phyloP scores from a whole-genome alignment of 2,329 filamentous ascomycete genomes.

The Ceratocystis papillata region DNA sequence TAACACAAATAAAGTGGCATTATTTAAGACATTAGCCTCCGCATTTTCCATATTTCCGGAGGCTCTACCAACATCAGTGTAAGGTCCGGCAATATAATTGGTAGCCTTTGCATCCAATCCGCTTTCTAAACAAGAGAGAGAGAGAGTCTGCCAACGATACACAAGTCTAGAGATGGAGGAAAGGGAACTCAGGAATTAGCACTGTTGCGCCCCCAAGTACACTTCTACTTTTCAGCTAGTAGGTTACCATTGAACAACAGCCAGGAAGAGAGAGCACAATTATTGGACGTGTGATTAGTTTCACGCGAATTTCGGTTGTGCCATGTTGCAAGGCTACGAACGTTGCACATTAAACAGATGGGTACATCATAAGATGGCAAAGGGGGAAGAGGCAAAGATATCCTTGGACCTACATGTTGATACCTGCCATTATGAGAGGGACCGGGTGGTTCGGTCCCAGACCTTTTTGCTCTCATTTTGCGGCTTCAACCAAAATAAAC shows the following conservation, averaged over 20 bases:
- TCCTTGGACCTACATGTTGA: not conserved
- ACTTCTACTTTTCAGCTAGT: no score
- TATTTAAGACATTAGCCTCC: slow-evolving; percentile 1
- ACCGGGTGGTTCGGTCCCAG: no score
- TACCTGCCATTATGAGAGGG: not conserved
- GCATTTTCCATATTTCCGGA: not conserved
- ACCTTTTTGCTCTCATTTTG: no score
- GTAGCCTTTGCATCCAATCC: no score
- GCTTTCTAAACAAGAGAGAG: not conserved
- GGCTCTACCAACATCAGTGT: not conserved
- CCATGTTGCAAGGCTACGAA: not conserved
- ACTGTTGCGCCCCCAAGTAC: not conserved
- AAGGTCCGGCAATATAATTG: no score
- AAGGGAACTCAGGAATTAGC: not conserved
- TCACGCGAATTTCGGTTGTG: slow-evolving; percentile 14
- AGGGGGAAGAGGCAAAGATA: not conserved
- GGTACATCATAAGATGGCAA: not conserved
- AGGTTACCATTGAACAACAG: no score
- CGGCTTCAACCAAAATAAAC: no score
- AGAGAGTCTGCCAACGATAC: not conserved
- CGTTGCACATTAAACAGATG: not conserved
- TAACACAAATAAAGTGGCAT: not conserved
- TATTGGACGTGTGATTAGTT: not conserved
- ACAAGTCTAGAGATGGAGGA: not conserved
- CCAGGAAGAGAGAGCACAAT: not conserved